Evolutionary conservation across 352 stramenopile species (phyloP).

Genomic region (Phytopythium sindhum): DNA sequence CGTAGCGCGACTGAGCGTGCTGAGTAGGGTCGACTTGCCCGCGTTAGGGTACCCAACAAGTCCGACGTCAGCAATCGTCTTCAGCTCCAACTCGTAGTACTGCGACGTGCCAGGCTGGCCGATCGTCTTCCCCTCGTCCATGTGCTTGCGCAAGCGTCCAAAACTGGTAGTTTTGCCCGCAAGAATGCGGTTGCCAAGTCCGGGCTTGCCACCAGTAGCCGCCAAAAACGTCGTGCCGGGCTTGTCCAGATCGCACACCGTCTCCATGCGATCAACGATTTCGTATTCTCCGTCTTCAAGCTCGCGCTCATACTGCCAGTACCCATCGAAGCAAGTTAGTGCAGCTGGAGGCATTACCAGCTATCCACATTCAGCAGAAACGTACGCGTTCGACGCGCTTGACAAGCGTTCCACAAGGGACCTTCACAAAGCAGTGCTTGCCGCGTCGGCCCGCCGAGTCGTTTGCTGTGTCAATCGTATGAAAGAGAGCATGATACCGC

Average conservation of each 20-base stretch:
- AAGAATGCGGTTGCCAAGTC: constrained; percentile 83
- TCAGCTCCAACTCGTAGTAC: constrained; percentile 97
- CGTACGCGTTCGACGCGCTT: constrained; percentile 81
- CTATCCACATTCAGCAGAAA: neutral
- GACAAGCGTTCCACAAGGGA: constrained; percentile 84
- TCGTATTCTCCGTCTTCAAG: constrained; percentile 74
- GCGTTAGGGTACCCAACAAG: constrained; percentile 99
- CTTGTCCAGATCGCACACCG: constrained; percentile 75
- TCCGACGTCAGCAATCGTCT: constrained; percentile 97
- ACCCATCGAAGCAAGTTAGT: neutral
- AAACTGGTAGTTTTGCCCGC: constrained; percentile 81
- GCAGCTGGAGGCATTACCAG: neutral
- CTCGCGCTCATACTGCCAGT: constrained; percentile 59
- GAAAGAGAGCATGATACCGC: neutral
- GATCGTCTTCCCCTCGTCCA: constrained; percentile 70
- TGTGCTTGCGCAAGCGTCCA: constrained; percentile 78
- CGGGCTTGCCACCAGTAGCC: constrained; percentile 77
- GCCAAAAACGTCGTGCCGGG: constrained; percentile 67
- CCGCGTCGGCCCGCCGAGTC: constrained; percentile 70
- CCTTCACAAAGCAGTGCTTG: constrained; percentile 77
- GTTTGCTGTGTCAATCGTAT: constrained; percentile 41
- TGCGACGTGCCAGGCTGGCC: constrained; percentile 91
- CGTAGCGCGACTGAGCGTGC: constrained; percentile 89
- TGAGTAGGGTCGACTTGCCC: constrained; percentile 96
- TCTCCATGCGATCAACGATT: constrained; percentile 77